phyloP scores from a whole-genome alignment of 2,329 filamentous ascomycete genomes.

The Ceratocystis variospora region DNA sequence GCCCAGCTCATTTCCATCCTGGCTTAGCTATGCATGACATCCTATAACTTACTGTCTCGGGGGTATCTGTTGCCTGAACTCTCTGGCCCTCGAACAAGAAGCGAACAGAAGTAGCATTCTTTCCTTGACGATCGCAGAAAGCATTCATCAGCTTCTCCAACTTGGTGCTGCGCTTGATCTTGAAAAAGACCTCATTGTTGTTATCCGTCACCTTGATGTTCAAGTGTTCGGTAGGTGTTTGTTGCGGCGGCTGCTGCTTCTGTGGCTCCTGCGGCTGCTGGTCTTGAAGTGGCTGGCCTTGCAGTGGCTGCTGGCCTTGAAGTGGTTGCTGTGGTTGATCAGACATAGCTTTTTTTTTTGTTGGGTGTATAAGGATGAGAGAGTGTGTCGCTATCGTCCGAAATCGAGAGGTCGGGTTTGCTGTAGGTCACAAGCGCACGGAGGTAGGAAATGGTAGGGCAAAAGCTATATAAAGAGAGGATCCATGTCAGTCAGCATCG shows the following conservation, averaged over 20 bases:
- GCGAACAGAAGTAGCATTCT: constrained; percentile 67
- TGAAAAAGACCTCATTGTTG: constrained; percentile 99
- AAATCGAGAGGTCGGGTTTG: not conserved
- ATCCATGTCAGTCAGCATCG: constrained; percentile 2
- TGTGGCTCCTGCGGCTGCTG: constrained; percentile 25
- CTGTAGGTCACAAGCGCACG: not conserved
- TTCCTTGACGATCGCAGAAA: constrained; percentile 93
- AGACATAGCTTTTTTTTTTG: constrained; percentile 19
- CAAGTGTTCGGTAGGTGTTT: constrained; percentile 55
- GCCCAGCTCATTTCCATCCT: too few relatives aligned
- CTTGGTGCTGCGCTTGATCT: constrained; percentile 94
- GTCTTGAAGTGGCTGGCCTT: constrained; percentile 22
- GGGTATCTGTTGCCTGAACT: constrained; percentile 77
- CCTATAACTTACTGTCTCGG: constrained; percentile 61
- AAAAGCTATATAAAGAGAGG: not conserved
- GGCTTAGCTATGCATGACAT: too few relatives aligned
- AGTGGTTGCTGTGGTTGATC: constrained; percentile 34
- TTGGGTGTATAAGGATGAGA: not conserved
- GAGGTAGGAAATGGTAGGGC: not conserved
- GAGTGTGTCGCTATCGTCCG: not conserved
- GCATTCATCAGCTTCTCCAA: constrained; percentile 97
- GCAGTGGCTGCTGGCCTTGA: not conserved
- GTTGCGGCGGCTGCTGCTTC: constrained; percentile 25
- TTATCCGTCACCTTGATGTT: constrained; percentile 99
- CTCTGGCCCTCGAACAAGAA: constrained; percentile 95